phyloP scores from a whole-genome alignment of 1,139 yeast species.

The Magnusiomyces magnusii region DNA sequence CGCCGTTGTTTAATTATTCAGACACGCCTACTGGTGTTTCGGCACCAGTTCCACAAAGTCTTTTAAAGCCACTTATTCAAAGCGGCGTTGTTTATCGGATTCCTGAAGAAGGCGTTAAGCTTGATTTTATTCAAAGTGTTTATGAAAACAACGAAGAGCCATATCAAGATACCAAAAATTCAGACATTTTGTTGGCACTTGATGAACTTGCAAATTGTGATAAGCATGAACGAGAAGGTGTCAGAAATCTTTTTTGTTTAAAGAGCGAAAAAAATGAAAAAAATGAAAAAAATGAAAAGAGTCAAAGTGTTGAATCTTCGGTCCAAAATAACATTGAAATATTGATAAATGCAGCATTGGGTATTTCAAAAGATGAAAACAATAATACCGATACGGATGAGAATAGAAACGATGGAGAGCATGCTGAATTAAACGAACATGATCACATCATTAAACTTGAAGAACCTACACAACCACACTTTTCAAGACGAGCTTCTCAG shows the following conservation, averaged over 20 bases:
- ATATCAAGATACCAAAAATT: conserved; percentile 22
- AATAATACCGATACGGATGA: neutral
- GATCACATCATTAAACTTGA: neutral
- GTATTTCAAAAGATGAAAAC: neutral
- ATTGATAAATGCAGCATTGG: conserved; percentile 37
- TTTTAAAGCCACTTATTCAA: conserved; percentile 38
- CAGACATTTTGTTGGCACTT: conserved; percentile 29
- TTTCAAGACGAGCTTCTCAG: conserved; percentile 1
- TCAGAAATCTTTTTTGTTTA: conserved; percentile 31
- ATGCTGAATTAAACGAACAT: neutral
- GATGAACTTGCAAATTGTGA: conserved; percentile 32
- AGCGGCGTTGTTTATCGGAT: conserved; percentile 53
- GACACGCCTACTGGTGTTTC: conserved; percentile 41
- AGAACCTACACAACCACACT: neutral
- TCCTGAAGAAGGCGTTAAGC: conserved; percentile 62
- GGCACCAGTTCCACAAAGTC: conserved; percentile 38
- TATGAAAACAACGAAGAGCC: conserved; percentile 21
- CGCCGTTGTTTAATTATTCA: conserved; percentile 20
- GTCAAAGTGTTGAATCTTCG: too few species aligned
- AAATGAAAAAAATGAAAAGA: conserved; percentile 23
- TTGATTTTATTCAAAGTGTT: conserved; percentile 58
- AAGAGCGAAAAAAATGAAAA: conserved; percentile 24
- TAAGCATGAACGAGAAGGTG: conserved; percentile 29
- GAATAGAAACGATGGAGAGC: neutral
- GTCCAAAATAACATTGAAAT: conserved; percentile 28